These are phyloP conservation scores for Collybia nuda DNA, from an alignment of 768 basidiomycete genomes.

Conservation along the genomic window DNA sequence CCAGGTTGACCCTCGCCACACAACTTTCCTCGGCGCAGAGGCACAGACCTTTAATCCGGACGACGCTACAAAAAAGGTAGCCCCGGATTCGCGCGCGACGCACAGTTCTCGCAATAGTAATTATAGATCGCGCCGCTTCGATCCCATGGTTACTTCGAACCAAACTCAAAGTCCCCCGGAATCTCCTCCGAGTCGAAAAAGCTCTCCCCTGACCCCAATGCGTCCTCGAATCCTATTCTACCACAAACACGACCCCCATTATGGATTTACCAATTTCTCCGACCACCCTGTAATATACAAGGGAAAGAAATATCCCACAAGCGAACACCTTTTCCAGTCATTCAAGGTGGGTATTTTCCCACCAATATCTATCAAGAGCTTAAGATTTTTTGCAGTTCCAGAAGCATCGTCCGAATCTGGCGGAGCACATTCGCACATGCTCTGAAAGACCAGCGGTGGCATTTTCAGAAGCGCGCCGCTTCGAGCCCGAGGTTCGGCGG, in stretches of 20 bases:
- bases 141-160: background rate
- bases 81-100: background rate
- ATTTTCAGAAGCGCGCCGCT: constrained; percentile 66
- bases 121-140: constrained; percentile 8
- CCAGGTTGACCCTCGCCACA: background rate
- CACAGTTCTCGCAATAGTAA: constrained; percentile 1
- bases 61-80: background rate
- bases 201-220: constrained; percentile 19
- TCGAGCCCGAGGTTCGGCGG: constrained; percentile 56
- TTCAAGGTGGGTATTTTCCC: constrained; percentile 51
- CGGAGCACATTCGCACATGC: constrained; percentile 67
- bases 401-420: constrained; percentile 56
- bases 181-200: constrained; percentile 12
- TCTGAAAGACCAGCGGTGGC: constrained; percentile 63
- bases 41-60: background rate
- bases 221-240: constrained; percentile 56
- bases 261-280: constrained; percentile 77
- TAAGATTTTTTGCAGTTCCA: constrained; percentile 46
- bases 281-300: constrained; percentile 61
- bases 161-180: constrained; percentile 10
- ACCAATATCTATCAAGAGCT: background rate
- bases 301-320: constrained; percentile 68
- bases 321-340: constrained; percentile 77
- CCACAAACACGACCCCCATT: constrained; percentile 60
- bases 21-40: constrained; percentile 1